Base-by-base conservation (phyloP, 164 flowering plant species). In the Vitis cinerea region DNA sequence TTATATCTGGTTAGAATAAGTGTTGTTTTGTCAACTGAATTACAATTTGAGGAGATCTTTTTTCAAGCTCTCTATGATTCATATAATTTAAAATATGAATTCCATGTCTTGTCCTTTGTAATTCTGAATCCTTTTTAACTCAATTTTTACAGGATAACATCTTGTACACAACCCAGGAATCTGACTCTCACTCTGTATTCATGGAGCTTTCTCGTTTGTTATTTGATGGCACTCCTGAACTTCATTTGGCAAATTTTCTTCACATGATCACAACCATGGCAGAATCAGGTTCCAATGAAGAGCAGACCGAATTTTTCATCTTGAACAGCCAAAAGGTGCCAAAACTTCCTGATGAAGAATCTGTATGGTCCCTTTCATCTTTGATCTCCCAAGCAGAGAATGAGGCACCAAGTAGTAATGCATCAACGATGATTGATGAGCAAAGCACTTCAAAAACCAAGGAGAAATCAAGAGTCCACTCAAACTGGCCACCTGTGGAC, bases 181-280 rank as follows among this genome's bases (percentile, higher is more conserved):
- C 97, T 59, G 92, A 90, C 74, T 63, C 80, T 31, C 97, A 93
- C 73, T 76, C 95, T 37, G 47, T 93, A 62, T 96, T 85, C 80
- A 72, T 91, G 88, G 99, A 96, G 78, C 85, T 96, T 27, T 90
- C 97, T 72, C 83, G 90, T 70, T 67, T 88, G 57, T 85, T 91
- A 52, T 86, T 85, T 68, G 55, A 78, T 70, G 95, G 92, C 58
- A 66, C 66, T 71, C 80, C 89, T 15, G 86, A 93, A 12, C 66
- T 93, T 50, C 90, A 87, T 64, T 72, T 96, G 67, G 98, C 99
- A 60, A 96, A 96, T 85, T 96, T 93, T 79, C 98, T 96, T 72
- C 94, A 89, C 79, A 86, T 91, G 97, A 78, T 96, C 66, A 83
- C 87, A 64, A 90, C 97, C 49, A 93, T 90, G 98, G 90, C 77